A percentile compares a stretch with the other conserved stretches of the same genome.
Conservation (phyloP, 2,329 filamentous ascomycete species). For the Aspergillus ustus region DNA sequence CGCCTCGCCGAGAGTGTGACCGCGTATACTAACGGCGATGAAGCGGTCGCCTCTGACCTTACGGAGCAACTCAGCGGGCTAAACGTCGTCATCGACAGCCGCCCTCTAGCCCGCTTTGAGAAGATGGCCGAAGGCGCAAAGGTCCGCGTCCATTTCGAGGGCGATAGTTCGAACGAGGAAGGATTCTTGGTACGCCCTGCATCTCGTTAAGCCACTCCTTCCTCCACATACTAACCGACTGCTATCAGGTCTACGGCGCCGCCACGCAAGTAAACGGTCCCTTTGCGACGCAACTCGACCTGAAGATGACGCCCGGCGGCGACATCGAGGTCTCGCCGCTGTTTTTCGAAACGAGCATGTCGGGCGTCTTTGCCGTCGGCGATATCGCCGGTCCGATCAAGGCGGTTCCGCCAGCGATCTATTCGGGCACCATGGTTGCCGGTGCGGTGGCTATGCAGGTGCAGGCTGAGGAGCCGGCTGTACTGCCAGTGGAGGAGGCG, state of each 20-base stretch:
- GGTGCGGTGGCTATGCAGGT: slow-evolving; percentile 1
- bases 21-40: slow-evolving; percentile 58
- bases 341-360: slow-evolving; percentile 13
- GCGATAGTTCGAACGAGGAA: neutral
- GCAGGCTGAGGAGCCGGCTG: neutral
- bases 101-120: slow-evolving; percentile 5
- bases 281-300: slow-evolving; percentile 2
- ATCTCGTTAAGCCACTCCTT: slow-evolving; percentile 28
- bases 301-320: neutral
- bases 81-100: neutral
- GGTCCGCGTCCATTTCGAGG: slow-evolving; percentile 7
- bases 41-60: slow-evolving; percentile 31
- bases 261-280: slow-evolving; percentile 5
- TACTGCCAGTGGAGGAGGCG: neutral
- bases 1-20: slow-evolving; percentile 52
- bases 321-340: slow-evolving; percentile 4
- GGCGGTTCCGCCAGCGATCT: neutral
- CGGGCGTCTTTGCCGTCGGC: slow-evolving; percentile 18
- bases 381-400: slow-evolving; percentile 12
- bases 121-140: slow-evolving; percentile 1
- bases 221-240: too few species aligned
- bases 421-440: neutral
- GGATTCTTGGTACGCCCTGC: slow-evolving; percentile 32
- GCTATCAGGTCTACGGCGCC: neutral
- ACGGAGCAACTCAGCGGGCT: neutral